Evolutionary conservation across 2,329 filamentous ascomycete species (phyloP), one percentile per base, ranked within the genome.

Genomic region (Claviceps cyperi): DNA sequence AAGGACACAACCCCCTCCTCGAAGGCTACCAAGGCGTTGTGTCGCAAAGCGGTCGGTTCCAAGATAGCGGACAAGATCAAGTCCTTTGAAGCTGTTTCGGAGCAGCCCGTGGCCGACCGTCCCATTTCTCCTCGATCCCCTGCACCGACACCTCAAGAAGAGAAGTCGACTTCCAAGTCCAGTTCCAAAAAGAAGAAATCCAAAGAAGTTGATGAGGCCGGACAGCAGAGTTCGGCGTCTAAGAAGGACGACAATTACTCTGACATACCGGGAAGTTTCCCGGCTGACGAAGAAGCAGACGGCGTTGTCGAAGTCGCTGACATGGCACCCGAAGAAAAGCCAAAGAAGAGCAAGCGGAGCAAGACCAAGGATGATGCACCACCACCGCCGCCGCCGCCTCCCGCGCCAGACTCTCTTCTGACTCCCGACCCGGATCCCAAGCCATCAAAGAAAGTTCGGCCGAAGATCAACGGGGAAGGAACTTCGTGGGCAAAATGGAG

Each of bases 401-500:
- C 69, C 17, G 70, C 69, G 5, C 69, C 70, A 21, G 74, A 77
- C 47, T 67, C 65, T 40, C 72, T 73, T 35, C 62, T 70, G 45
- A 70, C 73, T 7, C 73, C 75, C 28, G 71, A 74, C 4, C 68
- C 77, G 15, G 78, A 81, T 47, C 68, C 74, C 13, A 80, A 73
- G 53, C 78, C 76, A 4, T 73, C 73, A 3, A 86, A 80, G 66
- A 94, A 84, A 62, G 86, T 94, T 55, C 83, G 88, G 14, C 70
- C 84, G 28, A 87, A 83, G 60, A 78, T 89, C 55, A 85, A 80
- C 57, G 84, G 86, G 51, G 82, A 84, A 52, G 74, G 74, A 37
- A 72, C 77, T 13, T 80, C 84, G 32, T 92, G 88, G 87, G 83
- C 81, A 37, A 80, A 81, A 63, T 91, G 84, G 84, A 78, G 77